Base-by-base conservation (phyloP, 805 yeast genomes). In the Candida insectorum region DNA sequence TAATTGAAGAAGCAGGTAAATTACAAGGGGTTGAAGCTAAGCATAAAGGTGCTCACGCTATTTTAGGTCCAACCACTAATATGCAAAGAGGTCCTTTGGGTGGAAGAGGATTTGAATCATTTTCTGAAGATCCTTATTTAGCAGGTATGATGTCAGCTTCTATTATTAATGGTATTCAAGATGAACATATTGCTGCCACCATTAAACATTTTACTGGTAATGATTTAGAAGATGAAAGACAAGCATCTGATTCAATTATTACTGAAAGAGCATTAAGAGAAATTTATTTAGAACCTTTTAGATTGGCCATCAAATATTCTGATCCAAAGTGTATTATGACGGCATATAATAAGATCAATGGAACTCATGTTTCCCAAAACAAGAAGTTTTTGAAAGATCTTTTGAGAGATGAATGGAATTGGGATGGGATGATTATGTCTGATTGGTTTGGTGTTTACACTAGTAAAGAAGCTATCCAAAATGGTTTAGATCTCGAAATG, bases 401-500 rank as follows among this genome's bases (percentile, higher is more conserved):
- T 24, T 56, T 79, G 38, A 60, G 78, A 32, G 49, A 60, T 4
- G 83, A 79, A 49, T 79, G 82, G 82, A 59, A 62, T 4, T 79
- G 67, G 59, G 61, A 71, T 4, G 85, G 85, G 26, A 47, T 68
- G 17, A 50, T 69, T 24, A 75, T 79, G 78, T 71, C 79, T 16
- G 85, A 79, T 54, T 79, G 84, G 85, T 70, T 48, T 48, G 85
- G 85, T 18, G 60, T 65, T 9, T 77, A 73, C 50, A 62, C 77
- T n/a, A 51, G 59, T 21, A 60, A 58, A 28, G 67, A 60, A 24
- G 47, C 79, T 7, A 49, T 78, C 31, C 59, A 65, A 23, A 73
- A 73, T 26, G 84, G 84, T 5, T 56, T 79, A 36, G 81, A 77
- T 48, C 58, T 79, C 46, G 85, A 79, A 53, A 76, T 77, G 81